A percentile compares a stretch with the other conserved stretches of the same genome.
phyloP scores from a whole-genome alignment of 2,329 filamentous ascomycete species.

The Xylogone sp. region DNA sequence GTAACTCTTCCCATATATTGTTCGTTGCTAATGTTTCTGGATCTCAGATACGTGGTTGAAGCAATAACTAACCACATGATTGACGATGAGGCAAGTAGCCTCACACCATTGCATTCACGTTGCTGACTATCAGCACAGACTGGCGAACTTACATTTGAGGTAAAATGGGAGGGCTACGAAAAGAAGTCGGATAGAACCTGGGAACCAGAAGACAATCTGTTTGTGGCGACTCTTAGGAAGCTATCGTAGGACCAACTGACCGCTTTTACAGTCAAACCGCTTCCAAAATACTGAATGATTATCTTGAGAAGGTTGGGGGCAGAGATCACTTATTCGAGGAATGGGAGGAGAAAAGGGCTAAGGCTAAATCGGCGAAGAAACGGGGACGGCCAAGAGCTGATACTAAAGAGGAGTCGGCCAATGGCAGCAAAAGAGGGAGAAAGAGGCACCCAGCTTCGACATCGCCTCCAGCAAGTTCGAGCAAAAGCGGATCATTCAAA shows the following conservation, averaged over 20 bases:
- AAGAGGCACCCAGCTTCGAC: conserved; percentile 43
- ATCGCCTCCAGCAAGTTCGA: conserved; percentile 44
- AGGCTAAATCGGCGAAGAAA: conserved; percentile 45
- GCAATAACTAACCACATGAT: conserved; percentile 65
- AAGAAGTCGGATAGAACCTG: conserved; percentile 69
- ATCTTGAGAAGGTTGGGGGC: conserved; percentile 61
- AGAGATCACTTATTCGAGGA: conserved; percentile 48
- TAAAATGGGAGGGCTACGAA: conserved; percentile 80
- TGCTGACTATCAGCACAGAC: conserved; percentile 13
- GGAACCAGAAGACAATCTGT: conserved; percentile 72
- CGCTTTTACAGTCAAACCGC: conserved; percentile 47
- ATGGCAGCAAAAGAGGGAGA: conserved; percentile 22
- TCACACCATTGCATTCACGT: not conserved
- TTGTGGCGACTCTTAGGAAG: conserved; percentile 30
- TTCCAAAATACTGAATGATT: conserved; percentile 57
- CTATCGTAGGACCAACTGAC: conserved; percentile 4
- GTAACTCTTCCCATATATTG: not conserved
- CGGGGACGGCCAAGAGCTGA: conserved; percentile 45
- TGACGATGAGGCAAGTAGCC: conserved; percentile 45
- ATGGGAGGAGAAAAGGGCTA: conserved; percentile 38
- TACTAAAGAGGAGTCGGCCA: conserved; percentile 13
- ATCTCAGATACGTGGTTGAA: conserved; percentile 66
- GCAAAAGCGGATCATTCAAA: conserved; percentile 47
- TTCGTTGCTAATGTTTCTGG: conserved; percentile 14
- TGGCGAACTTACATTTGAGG: conserved; percentile 56